Base-by-base conservation (phyloP, 495 filamentous ascomycete species). In the Tuber indicum region DNA sequence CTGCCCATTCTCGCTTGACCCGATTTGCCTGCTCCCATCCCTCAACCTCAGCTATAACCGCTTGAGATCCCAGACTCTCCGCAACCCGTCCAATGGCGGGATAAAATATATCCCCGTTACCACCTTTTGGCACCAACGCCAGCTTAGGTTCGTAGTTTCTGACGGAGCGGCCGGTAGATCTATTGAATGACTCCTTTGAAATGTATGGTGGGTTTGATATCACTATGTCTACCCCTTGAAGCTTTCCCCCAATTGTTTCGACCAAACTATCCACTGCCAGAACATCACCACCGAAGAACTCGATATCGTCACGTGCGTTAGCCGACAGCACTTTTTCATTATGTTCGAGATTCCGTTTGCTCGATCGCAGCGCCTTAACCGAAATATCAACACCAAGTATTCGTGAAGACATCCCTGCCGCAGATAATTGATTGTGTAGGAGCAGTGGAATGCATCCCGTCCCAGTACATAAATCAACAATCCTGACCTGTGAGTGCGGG, bases 161-260 rank as follows among this genome's bases (percentile, higher is more conserved):
- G 42, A 98, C 96, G 42, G 90, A 92, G 70, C 91, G 89, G 0
- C 87, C 85, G 0, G 92, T 94, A 4, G 86, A 87, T 17, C 82
- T 85, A 3, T 80, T 77, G 79, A 92, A 96, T 2, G 86, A 86
- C 0, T 73, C 26, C 0, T 83, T 82, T 17, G 94, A 95, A 71
- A 99, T 91, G 84, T 99, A 98, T 0, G 96, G 96, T 17, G 96
- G 96, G 84, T 99, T 99, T 7, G 91, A 90, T 46, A 94, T 89
- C 0, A 99, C 83, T n/a, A 99, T 82, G 78, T 97, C 92, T 75
- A 88, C 89, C 41, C 9, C 36, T 19, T 52, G 26, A 45, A 17
- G 16, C 14, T n/a, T 39, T 47, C 4, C 7, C 16, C 23, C 41
- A 36, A 76, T 39, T 12, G 26, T 17, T 32, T 42, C 8, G 16